Evolutionary conservation across 2,329 filamentous ascomycete genomes (phyloP).

Genomic region (Atkinsonella texensis): DNA sequence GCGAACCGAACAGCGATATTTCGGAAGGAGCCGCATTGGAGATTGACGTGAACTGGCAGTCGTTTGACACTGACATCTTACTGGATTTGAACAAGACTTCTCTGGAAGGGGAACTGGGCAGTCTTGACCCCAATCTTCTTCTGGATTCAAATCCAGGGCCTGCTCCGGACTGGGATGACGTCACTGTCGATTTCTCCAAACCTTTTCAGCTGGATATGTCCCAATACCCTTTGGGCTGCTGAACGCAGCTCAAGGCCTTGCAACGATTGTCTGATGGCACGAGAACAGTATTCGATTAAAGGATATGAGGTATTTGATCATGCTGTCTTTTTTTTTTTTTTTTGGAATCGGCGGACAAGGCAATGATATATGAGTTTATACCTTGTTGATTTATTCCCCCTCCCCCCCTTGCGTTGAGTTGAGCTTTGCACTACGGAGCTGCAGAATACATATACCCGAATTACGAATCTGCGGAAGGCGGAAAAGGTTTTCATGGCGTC

Average conservation of each 20-base stretch:
- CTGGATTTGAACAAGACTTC: constrained; percentile 28
- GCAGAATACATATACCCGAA: background rate
- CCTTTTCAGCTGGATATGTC: constrained; percentile 39
- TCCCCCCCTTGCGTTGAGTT: background rate
- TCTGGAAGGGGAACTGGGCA: constrained; percentile 12
- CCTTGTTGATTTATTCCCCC: background rate
- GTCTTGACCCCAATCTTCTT: constrained; percentile 19
- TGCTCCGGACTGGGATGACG: constrained; percentile 37
- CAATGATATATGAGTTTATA: background rate
- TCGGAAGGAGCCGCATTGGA: constrained; percentile 42
- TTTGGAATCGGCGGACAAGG: background rate
- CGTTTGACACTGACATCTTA: constrained; percentile 33
- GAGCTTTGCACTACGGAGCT: background rate
- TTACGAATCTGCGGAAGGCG: background rate
- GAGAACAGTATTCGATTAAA: no score
- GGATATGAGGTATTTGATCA: no score
- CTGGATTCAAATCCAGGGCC: constrained; percentile 13
- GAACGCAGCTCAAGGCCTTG: background rate
- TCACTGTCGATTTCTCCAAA: constrained; percentile 37
- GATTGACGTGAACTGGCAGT: constrained; percentile 38
- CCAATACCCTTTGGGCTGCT: constrained; percentile 19
- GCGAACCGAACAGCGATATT: constrained; percentile 51
- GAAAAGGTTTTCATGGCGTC: background rate
- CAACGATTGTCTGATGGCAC: no score
- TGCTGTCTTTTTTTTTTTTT: no score